These are phyloP conservation scores for Nepenthes gracilis DNA, from an alignment of 148 eudicot genomes.

Conservation along the genomic window DNA sequence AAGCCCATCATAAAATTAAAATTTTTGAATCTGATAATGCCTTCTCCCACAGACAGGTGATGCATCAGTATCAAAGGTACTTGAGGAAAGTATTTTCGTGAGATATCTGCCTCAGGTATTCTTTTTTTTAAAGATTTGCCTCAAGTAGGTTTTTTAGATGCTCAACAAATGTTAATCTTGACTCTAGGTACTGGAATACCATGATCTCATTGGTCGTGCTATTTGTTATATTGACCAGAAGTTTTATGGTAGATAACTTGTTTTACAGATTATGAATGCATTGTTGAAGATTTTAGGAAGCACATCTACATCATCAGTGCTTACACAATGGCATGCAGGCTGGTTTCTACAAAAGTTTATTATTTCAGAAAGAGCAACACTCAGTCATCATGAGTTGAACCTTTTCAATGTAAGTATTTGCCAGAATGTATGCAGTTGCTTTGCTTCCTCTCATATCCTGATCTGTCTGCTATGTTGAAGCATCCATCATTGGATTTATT, in stretches of 20 bases:
- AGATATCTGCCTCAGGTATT: conserved; percentile 35
- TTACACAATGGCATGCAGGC: conserved; percentile 34
- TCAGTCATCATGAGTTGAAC: conserved; percentile 28
- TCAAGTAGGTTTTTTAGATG: no score
- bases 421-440: conserved; percentile 16
- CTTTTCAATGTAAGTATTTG: conserved; percentile 30
- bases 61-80: conserved; percentile 10
- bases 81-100: conserved; percentile 13
- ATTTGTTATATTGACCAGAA: no score
- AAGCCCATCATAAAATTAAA: no score
- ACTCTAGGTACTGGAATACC: not conserved
- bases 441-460: not conserved
- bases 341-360: conserved; percentile 43
- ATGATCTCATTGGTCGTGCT: not conserved
- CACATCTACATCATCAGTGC: conserved; percentile 21
- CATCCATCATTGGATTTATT: no score
- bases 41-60: conserved; percentile 20
- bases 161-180: not conserved
- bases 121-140: not conserved
- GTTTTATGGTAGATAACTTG: not conserved
- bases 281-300: conserved; percentile 28
- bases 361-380: conserved; percentile 20
- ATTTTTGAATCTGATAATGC: not conserved
- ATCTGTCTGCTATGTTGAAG: not conserved
- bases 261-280: conserved; percentile 33